Evolutionary conservation across 139 green algal species (phyloP), one percentile per base, ranked within the genome.

Genomic region (Micractinium conductrix): DNA sequence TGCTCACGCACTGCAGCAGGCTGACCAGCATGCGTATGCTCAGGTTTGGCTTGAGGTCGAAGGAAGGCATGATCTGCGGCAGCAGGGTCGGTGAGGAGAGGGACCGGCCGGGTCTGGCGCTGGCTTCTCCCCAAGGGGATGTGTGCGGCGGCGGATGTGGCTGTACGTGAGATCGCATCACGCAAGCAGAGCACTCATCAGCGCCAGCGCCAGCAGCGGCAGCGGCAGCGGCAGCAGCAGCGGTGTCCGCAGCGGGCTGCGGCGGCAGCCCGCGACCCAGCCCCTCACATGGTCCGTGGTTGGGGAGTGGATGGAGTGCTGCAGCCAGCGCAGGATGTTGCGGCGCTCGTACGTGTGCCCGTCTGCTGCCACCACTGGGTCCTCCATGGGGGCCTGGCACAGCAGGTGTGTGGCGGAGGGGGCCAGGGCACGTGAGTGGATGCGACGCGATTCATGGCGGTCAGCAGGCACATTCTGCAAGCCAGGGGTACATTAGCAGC

Each of bases 291-390:
- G 30, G 28, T 44, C 72, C 9, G 72, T 65, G 43, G 65, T 28
- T 26, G 72, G 72, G 8, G 72, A 79, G 16, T 58, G 72, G 44
- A 16, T 26, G n/a, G 44, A 63, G 72, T 44, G 44, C 72, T 63
- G 72, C 35, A 79, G 37, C 37, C 43, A 79, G 26, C 30, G 40
- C 72, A 44, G 44, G 44, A 79, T 79, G 44, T 26, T 43, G 44
- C 26, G 44, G 16, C 72, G 43, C 72, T 79, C 72, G 24, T 79
- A 79, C 2, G 72, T 79, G 72, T 79, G 72, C 53, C 53, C 72
- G 44, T 79, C 72, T 65, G 72, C 44, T 12, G 72, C 72, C 28
- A 79, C 44, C 2, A 79, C 72, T 21, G 72, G 72, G 44, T 79
- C 72, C 44, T 1, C 30, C 72, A 79, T 79, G 26, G 65, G 30